These are phyloP conservation scores for Leccinum uliginosum DNA, from an alignment of 768 basidiomycete species.

Conservation along the genomic window DNA sequence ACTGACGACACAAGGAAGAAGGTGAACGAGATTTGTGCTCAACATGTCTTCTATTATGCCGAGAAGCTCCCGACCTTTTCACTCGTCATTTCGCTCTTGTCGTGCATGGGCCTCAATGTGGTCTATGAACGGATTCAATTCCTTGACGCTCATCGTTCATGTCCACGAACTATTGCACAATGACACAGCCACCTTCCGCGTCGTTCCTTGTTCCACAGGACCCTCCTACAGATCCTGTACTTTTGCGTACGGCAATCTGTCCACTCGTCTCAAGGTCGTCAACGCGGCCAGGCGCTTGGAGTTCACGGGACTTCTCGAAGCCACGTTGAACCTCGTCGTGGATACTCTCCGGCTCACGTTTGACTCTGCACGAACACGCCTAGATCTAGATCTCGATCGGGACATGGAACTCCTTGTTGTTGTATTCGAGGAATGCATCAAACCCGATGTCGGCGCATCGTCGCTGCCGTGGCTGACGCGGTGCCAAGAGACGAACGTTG, in stretches of 20 bases:
- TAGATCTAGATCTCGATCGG: constrained; percentile 63
- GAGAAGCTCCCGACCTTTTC: constrained; percentile 68
- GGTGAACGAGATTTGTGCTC: constrained; percentile 56
- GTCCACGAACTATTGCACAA: constrained; percentile 65
- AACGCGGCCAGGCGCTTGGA: constrained; percentile 60
- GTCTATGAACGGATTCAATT: constrained; percentile 64
- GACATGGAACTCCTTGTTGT: constrained; percentile 80
- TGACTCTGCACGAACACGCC: constrained; percentile 51
- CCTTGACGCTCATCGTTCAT: constrained; percentile 52
- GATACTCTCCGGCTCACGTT: constrained; percentile 66
- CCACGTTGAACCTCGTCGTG: constrained; percentile 59
- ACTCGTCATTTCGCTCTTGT: constrained; percentile 59
- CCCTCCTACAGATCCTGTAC: constrained; percentile 75
- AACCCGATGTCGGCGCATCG: constrained; percentile 61
- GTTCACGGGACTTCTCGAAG: constrained; percentile 59
- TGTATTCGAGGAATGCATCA: constrained; percentile 76
- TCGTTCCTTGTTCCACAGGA: constrained; percentile 84
- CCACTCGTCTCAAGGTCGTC: constrained; percentile 44
- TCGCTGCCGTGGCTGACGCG: no score
- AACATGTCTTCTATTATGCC: constrained; percentile 74
- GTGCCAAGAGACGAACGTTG: no score
- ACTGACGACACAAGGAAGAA: constrained; percentile 26
- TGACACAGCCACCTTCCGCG: constrained; percentile 67
- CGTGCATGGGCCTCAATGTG: constrained; percentile 63
- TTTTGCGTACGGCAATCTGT: constrained; percentile 64